Percentiles rank a stretch among this genome's conserved stretches.
Evolutionary conservation across 192 early-diverging fungal species (phyloP).

Genomic region (Chytriomyces confervae): DNA sequence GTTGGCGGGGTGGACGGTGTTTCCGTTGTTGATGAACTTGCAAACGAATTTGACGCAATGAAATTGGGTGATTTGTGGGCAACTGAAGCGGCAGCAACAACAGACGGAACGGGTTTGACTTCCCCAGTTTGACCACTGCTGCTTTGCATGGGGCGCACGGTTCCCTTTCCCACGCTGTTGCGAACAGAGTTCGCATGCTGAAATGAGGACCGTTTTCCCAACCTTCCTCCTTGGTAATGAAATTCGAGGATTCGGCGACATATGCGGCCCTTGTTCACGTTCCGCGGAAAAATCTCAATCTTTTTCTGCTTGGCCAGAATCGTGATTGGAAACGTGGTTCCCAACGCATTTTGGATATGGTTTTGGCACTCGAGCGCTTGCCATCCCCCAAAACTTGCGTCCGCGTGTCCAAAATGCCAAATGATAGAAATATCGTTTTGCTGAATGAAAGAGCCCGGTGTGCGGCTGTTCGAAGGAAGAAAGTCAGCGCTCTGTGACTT

Average conservation of each 20-base stretch:
- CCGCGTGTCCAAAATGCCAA: conserved; percentile 73
- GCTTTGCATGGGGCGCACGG: not conserved
- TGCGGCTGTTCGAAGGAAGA: conserved; percentile 55
- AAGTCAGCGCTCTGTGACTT: not conserved
- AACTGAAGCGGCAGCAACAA: not conserved
- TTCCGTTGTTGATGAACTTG: not conserved
- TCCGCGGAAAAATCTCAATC: conserved; percentile 75
- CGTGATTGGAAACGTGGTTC: conserved; percentile 72
- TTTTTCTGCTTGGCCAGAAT: conserved; percentile 68
- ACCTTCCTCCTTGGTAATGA: conserved; percentile 22
- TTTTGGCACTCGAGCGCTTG: conserved; percentile 85
- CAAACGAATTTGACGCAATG: not conserved
- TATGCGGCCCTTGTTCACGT: conserved; percentile 70
- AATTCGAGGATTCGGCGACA: conserved; percentile 62
- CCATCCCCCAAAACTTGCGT: conserved; percentile 71
- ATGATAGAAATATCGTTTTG: conserved; percentile 73
- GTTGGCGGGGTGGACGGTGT: not conserved
- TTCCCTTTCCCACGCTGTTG: not conserved
- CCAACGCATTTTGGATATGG: conserved; percentile 76
- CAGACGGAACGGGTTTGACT: not conserved
- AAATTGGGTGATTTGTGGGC: not conserved
- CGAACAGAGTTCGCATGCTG: not conserved
- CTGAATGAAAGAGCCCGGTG: conserved; percentile 79
- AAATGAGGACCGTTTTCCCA: conserved; percentile 25
- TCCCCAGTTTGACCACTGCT: not conserved